Evolutionary conservation across 192 early-diverging fungal genomes (phyloP).

Genomic region (Coemansia sp.): DNA sequence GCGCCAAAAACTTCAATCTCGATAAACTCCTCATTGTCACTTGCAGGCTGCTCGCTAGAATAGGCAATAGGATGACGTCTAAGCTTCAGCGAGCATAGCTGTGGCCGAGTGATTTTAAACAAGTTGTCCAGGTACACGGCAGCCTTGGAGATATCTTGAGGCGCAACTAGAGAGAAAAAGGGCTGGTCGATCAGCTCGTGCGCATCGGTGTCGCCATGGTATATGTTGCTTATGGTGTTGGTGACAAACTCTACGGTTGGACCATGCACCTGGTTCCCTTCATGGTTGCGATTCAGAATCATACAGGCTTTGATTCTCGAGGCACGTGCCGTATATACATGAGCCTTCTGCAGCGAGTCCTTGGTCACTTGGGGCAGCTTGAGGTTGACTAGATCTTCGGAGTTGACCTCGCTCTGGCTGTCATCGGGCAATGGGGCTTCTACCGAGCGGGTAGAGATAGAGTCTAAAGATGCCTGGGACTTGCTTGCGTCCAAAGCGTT

Average conservation of each 20-base stretch:
- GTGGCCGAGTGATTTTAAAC: slow-evolving; percentile 12
- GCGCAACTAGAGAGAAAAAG: slow-evolving; percentile 34
- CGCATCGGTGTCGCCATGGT: slow-evolving; percentile 29
- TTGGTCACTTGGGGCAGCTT: slow-evolving; percentile 19
- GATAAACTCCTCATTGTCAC: slow-evolving; percentile 3
- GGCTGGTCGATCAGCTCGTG: slow-evolving; percentile 33
- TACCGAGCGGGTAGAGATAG: neutral
- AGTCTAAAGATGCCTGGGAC: neutral
- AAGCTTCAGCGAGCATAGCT: slow-evolving; percentile 28
- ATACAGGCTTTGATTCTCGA: slow-evolving; percentile 41
- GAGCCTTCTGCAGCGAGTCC: slow-evolving; percentile 28
- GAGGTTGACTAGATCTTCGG: slow-evolving; percentile 13
- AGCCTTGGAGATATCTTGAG: slow-evolving; percentile 26
- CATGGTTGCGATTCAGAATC: slow-evolving; percentile 10
- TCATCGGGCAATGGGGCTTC: neutral
- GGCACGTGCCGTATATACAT: slow-evolving; percentile 40
- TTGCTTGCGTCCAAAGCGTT: neutral
- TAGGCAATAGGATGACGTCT: slow-evolving; percentile 6
- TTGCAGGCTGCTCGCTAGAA: neutral
- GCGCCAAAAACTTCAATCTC: slow-evolving; percentile 44
- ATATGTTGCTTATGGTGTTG: slow-evolving; percentile 35
- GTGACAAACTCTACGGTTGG: slow-evolving; percentile 41
- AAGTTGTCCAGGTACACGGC: slow-evolving; percentile 33
- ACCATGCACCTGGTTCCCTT: slow-evolving; percentile 6
- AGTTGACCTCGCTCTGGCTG: neutral